Percentiles rank a stretch among this genome's conserved stretches.
These are phyloP conservation scores for Nigrograna mackinnonii DNA, from an alignment of 2,329 filamentous ascomycete species.

Conservation along the genomic window DNA sequence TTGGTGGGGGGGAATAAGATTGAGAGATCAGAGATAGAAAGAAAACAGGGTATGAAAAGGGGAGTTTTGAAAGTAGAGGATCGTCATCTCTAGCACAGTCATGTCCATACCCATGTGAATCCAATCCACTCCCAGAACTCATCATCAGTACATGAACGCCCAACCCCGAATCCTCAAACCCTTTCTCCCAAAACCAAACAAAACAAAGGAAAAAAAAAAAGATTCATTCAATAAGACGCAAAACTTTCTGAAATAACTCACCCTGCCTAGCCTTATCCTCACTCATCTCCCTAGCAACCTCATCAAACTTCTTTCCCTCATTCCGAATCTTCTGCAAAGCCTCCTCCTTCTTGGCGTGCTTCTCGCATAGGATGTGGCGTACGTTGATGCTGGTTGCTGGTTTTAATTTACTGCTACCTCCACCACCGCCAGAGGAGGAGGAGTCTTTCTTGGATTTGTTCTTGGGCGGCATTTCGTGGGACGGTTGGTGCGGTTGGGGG, in stretches of 20 bases:
- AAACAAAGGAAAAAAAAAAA: no score
- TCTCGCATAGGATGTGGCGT: conserved; percentile 76
- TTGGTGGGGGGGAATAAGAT: no score
- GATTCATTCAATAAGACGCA: no score
- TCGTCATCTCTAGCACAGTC: no score
- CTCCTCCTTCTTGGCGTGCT: conserved; percentile 77
- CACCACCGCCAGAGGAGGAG: conserved; percentile 28
- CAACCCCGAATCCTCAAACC: neutral
- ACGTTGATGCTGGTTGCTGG: conserved; percentile 70
- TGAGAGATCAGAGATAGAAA: no score
- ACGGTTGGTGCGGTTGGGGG: no score
- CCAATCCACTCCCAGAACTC: no score
- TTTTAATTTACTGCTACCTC: conserved; percentile 55
- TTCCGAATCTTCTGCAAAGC: conserved; percentile 69
- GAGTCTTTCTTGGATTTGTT: conserved; percentile 26
- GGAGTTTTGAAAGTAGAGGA: no score
- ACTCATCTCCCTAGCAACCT: conserved; percentile 71
- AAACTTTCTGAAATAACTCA: conserved; percentile 19
- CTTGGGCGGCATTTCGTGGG: conserved; percentile 28
- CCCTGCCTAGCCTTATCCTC: conserved; percentile 76
- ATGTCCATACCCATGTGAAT: no score
- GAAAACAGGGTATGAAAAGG: no score
- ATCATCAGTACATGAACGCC: neutral
- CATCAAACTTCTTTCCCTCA: conserved; percentile 73
- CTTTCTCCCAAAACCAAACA: no score